Conservation (phyloP, 2,329 filamentous ascomycete genomes). For the Cladophialophora yegresii region DNA sequence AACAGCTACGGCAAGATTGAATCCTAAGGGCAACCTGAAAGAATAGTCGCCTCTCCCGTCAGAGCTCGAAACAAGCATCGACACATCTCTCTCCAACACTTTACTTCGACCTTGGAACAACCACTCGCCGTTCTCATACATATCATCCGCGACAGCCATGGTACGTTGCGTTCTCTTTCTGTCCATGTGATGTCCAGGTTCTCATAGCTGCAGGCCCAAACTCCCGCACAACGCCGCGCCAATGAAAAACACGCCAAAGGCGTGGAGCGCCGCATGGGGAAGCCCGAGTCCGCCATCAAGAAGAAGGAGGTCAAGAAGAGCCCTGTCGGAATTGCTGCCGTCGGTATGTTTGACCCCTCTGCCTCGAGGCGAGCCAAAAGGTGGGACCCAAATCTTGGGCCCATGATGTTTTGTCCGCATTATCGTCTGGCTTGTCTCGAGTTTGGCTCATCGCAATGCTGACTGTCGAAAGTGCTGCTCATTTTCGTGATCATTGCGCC, state of each 20-base stretch:
- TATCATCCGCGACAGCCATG: background rate
- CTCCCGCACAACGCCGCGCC: slow-evolving; percentile 64
- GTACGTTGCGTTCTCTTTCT: background rate
- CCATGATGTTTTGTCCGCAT: background rate
- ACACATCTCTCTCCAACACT: background rate
- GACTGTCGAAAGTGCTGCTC: slow-evolving; percentile 53
- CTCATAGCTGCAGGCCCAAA: slow-evolving; percentile 49
- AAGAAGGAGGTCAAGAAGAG: slow-evolving; percentile 55
- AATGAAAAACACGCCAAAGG: slow-evolving; percentile 63
- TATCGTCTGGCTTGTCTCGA: background rate
- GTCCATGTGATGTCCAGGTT: background rate
- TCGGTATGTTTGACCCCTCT: slow-evolving; percentile 50
- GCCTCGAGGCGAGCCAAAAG: background rate
- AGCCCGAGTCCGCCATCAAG: slow-evolving; percentile 49
- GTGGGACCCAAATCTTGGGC: no score
- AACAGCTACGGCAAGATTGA: background rate
- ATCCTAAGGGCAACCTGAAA: background rate
- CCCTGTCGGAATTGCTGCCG: slow-evolving; percentile 59
- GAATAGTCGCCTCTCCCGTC: background rate
- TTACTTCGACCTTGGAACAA: background rate
- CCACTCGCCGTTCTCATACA: background rate
- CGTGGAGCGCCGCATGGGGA: slow-evolving; percentile 63
- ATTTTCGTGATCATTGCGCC: slow-evolving; percentile 66
- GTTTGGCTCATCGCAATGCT: background rate
- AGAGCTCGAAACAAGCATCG: background rate